Evolutionary conservation across 2,329 filamentous ascomycete genomes (phyloP).

Genomic region (Myriosclerotinia scirpicola): DNA sequence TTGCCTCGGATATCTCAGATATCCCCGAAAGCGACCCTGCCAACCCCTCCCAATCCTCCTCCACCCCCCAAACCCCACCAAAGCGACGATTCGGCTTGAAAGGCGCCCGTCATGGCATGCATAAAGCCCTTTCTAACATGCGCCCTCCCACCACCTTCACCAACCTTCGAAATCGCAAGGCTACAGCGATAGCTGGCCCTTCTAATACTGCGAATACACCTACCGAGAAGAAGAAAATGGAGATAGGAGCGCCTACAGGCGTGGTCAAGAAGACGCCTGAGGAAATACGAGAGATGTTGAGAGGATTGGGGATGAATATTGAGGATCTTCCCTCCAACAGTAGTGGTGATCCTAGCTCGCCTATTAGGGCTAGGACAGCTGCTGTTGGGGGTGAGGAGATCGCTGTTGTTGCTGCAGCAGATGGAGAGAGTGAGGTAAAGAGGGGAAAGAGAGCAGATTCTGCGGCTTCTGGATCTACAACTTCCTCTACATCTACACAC

Average conservation of each 20-base stretch:
- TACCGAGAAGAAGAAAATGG: background rate
- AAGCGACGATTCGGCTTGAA: background rate
- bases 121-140: background rate
- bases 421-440: background rate
- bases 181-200: fast-evolving
- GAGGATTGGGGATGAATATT: background rate
- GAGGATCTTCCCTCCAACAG: background rate
- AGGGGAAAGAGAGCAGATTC: background rate
- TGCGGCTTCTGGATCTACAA: background rate
- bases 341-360: background rate
- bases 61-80: background rate
- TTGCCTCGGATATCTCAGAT: background rate
- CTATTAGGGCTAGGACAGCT: background rate
- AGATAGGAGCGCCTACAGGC: background rate
- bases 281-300: background rate
- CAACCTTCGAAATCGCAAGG: background rate
- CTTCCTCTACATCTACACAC: background rate
- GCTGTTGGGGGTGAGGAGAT: background rate
- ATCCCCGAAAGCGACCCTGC: background rate
- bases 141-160: background rate
- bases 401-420: fast-evolving
- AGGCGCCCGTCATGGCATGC: background rate
- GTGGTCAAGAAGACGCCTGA: constrained; percentile 1
- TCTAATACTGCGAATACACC: background rate
- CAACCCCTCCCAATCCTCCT: background rate